These are phyloP conservation scores for Neoboletus brunneissimus DNA, from an alignment of 768 basidiomycete genomes.

Conservation along the genomic window DNA sequence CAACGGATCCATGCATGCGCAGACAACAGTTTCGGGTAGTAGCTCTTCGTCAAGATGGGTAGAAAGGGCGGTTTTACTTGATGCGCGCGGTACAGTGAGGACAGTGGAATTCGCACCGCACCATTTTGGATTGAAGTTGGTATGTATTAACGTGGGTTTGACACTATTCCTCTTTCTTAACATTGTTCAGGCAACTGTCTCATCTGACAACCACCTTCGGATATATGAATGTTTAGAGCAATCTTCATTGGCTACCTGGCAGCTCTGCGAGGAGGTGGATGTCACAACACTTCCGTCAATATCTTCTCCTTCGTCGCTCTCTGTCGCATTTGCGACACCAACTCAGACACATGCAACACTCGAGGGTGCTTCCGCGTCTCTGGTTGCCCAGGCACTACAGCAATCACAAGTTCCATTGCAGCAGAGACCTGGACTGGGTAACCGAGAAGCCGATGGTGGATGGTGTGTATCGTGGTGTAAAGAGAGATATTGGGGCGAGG, in stretches of 20 bases:
- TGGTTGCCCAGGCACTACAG: constrained; percentile 64
- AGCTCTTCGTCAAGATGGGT: constrained; percentile 56
- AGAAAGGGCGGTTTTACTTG: constrained; percentile 70
- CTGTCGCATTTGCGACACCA: constrained; percentile 64
- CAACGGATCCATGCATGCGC: constrained; percentile 22
- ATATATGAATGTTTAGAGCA: constrained; percentile 90
- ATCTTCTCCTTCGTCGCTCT: constrained; percentile 45
- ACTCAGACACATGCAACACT: constrained; percentile 59
- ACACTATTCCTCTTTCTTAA: neutral
- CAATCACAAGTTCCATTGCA: constrained; percentile 41
- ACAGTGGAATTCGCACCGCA: constrained; percentile 85
- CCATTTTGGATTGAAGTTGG: constrained; percentile 85
- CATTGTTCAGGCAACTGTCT: constrained; percentile 68
- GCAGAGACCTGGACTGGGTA: constrained; percentile 47
- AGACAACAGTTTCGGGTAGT: constrained; percentile 13
- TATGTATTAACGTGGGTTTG: constrained; percentile 34
- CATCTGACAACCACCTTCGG: constrained; percentile 83
- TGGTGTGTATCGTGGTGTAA: constrained; percentile 97
- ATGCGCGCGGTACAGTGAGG: constrained; percentile 84
- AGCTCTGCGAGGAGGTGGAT: constrained; percentile 75
- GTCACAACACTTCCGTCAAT: constrained; percentile 50
- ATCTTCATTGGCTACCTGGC: constrained; percentile 68
- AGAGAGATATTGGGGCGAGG: constrained; percentile 92
- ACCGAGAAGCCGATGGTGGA: constrained; percentile 83
- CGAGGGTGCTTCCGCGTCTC: constrained; percentile 54